These are phyloP conservation scores for Gelatoporia subvermispora DNA, from an alignment of 768 basidiomycete genomes.

Conservation along the genomic window DNA sequence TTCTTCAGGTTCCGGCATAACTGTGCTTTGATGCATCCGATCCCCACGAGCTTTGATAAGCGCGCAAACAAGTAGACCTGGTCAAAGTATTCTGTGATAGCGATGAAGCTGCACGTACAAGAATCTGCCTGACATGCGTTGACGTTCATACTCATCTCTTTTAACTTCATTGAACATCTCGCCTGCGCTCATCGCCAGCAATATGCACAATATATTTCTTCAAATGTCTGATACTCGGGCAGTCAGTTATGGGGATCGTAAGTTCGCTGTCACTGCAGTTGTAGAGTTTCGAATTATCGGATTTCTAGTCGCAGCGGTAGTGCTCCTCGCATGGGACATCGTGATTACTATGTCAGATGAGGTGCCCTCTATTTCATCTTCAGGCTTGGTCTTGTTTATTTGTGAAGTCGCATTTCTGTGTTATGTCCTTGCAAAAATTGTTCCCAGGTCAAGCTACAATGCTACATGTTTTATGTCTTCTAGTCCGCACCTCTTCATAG, in stretches of 20 bases:
- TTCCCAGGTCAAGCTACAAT: slow-evolving; percentile 15
- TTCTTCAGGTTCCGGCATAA: no score
- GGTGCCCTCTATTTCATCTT: background rate
- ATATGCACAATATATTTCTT: background rate
- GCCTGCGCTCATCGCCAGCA: no score
- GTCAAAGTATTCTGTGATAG: no score
- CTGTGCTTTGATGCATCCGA: no score
- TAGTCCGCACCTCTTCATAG: slow-evolving; percentile 16
- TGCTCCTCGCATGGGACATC: slow-evolving; percentile 12
- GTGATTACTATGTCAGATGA: slow-evolving; percentile 10
- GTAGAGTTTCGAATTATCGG: background rate
- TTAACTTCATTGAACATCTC: no score
- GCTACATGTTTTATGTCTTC: slow-evolving; percentile 20
- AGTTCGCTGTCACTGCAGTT: slow-evolving; percentile 2
- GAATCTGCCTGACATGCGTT: no score
- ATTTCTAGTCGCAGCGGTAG: slow-evolving; percentile 11
- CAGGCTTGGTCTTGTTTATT: slow-evolving; percentile 8
- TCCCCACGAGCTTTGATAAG: no score
- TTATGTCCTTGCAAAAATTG: slow-evolving; percentile 17
- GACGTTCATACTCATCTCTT: no score
- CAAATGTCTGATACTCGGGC: no score
- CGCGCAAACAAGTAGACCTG: no score
- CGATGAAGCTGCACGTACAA: no score
- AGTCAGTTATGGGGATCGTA: background rate
- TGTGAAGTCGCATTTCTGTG: slow-evolving; percentile 12